Conservation (phyloP, 2,329 filamentous ascomycete genomes). For the Alternaria viburni region DNA sequence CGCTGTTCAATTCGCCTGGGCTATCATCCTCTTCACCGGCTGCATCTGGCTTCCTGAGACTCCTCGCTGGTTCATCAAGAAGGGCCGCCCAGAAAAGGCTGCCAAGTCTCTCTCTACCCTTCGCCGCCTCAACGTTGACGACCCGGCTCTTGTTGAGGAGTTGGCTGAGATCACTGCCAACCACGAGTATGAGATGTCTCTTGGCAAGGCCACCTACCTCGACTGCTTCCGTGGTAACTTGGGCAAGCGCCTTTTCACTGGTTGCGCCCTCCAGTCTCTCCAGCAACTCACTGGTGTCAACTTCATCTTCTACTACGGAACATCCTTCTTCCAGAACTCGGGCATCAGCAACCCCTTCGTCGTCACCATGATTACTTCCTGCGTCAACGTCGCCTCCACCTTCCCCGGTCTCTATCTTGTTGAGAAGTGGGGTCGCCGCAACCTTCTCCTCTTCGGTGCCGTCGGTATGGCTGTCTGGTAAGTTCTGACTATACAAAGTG, state of each 20-base stretch:
- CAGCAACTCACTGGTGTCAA: conserved; percentile 71
- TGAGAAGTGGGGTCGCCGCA: conserved; percentile 78
- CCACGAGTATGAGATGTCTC: conserved; percentile 74
- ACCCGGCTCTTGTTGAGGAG: conserved; percentile 67
- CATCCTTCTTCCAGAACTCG: conserved; percentile 50
- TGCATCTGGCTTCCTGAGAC: conserved; percentile 74
- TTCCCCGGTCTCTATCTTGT: conserved; percentile 78
- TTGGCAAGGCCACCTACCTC: conserved; percentile 55
- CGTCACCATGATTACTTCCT: conserved; percentile 75
- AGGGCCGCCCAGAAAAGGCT: conserved; percentile 66
- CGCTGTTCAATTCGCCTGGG: conserved; percentile 76
- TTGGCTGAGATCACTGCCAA: conserved; percentile 69
- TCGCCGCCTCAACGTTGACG: conserved; percentile 65
- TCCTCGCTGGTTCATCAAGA: conserved; percentile 73
- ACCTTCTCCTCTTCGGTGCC: conserved; percentile 75
- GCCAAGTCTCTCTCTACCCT: conserved; percentile 67
- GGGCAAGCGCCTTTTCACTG: conserved; percentile 71
- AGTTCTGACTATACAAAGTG: background rate
- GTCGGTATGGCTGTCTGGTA: conserved; percentile 67
- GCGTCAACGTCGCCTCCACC: conserved; percentile 79
- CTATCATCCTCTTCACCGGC: conserved; percentile 69
- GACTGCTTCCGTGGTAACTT: conserved; percentile 56
- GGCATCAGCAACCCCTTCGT: conserved; percentile 62
- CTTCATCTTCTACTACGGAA: conserved; percentile 54
- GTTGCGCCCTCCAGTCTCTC: conserved; percentile 76